Percentiles rank a stretch among this genome's conserved stretches.
phyloP scores from a whole-genome alignment of 176 grass and related monocot species.

The Musa schizocarpa region DNA sequence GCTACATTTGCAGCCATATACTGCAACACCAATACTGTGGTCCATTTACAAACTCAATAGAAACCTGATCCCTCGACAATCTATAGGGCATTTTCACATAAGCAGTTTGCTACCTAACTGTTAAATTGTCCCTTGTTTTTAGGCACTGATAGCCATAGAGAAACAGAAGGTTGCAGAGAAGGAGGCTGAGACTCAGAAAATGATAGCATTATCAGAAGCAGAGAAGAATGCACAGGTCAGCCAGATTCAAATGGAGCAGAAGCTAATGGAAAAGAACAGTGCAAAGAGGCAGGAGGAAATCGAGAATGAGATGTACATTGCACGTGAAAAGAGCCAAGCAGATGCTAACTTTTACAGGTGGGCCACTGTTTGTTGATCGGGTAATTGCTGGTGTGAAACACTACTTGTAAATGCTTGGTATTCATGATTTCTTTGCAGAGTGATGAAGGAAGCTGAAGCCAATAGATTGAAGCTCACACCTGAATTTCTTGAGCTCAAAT shows the following conservation, averaged over 20 bases:
- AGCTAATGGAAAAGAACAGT: conserved; percentile 85
- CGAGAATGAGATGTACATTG: conserved; percentile 91
- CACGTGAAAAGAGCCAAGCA: conserved; percentile 65
- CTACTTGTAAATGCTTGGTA: conserved; percentile 2
- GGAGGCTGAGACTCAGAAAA: conserved; percentile 96
- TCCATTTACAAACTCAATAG: neutral
- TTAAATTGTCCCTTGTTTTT: conserved; percentile 4
- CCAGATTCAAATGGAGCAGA: conserved; percentile 94
- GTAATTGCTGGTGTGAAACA: neutral
- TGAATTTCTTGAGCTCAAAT: conserved; percentile 83
- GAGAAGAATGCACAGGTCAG: conserved; percentile 97
- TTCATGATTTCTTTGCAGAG: conserved; percentile 29
- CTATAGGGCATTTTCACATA: neutral
- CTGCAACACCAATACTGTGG: no score
- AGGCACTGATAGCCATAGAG: conserved; percentile 83
- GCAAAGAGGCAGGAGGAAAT: conserved; percentile 82
- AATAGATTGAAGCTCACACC: conserved; percentile 90
- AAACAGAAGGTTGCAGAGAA: conserved; percentile 97
- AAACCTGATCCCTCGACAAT: neutral
- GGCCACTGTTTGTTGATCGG: conserved; percentile 4
- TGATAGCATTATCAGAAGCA: conserved; percentile 92
- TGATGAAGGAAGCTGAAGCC: conserved; percentile 88
- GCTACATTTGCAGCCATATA: no score
- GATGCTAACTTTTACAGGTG: conserved; percentile 87
- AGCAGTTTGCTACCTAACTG: neutral